Conservation (phyloP, 352 stramenopile genomes). For the Pythium insidiosum region DNA sequence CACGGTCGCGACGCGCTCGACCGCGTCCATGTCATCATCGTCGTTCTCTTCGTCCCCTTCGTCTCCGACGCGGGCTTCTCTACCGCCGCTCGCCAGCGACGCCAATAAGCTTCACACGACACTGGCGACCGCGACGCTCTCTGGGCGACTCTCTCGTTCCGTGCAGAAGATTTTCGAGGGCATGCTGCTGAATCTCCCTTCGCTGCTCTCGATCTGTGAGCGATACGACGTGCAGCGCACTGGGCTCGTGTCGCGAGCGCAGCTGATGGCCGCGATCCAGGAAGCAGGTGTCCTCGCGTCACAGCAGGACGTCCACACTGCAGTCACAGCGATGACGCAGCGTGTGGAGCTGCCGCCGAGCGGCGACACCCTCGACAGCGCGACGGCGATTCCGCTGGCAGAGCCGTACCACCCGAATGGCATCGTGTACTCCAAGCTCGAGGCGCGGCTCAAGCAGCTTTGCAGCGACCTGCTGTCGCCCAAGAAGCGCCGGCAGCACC, state of each 20-base stretch:
- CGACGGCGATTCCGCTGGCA: background rate
- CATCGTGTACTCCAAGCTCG: slow-evolving; percentile 39
- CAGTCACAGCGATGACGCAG: slow-evolving; percentile 36
- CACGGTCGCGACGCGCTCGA: slow-evolving; percentile 2
- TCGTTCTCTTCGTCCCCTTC: too few relatives aligned
- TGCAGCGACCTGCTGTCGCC: slow-evolving; percentile 64
- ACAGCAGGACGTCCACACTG: slow-evolving; percentile 40
- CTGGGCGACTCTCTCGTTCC: slow-evolving; percentile 23
- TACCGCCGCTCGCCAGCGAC: slow-evolving; percentile 25
- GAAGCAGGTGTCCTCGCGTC: slow-evolving; percentile 56
- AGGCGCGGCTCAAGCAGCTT: slow-evolving; percentile 31
- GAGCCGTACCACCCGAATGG: slow-evolving; percentile 14
- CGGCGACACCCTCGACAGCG: background rate
- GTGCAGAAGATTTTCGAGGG: slow-evolving; percentile 69
- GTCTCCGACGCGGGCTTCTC: too few relatives aligned
- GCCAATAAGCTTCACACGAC: too few relatives aligned
- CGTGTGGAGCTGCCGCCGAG: slow-evolving; percentile 6
- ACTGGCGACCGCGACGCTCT: background rate
- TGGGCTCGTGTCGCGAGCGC: slow-evolving; percentile 26
- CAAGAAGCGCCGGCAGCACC: slow-evolving; percentile 54
- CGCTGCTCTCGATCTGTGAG: slow-evolving; percentile 38
- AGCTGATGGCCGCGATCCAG: slow-evolving; percentile 46
- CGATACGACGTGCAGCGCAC: slow-evolving; percentile 32
- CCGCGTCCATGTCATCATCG: too few relatives aligned
- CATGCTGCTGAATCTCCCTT: slow-evolving; percentile 40